Percentiles rank a stretch among this genome's conserved stretches.
Conservation (phyloP, 306 rosid species). For the Inga oerstediana region DNA sequence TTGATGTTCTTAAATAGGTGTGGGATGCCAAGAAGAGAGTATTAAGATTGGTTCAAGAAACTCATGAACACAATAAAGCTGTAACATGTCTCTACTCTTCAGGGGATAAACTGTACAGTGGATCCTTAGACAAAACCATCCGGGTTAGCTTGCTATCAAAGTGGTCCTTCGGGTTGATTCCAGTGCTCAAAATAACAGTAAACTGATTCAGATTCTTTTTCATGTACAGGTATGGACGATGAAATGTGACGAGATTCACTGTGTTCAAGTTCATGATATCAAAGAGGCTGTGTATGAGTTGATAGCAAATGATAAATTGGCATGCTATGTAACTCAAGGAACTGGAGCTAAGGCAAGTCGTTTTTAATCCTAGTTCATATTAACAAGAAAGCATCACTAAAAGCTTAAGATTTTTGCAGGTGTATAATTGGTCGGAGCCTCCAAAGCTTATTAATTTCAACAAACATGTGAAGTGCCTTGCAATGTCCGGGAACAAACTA, state of each 20-base stretch:
- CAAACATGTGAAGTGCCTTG: constrained; percentile 78
- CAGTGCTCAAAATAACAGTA: constrained; percentile 1
- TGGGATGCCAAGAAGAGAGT: constrained; percentile 81
- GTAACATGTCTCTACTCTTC: constrained; percentile 74
- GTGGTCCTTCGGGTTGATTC: neutral
- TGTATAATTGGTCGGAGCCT: constrained; percentile 62
- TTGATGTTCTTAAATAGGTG: constrained; percentile 52
- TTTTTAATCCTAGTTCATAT: constrained; percentile 17
- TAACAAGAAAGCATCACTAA: neutral
- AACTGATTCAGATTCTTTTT: constrained; percentile 10
- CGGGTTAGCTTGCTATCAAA: constrained; percentile 50
- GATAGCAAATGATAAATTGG: constrained; percentile 63
- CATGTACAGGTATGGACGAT: constrained; percentile 65
- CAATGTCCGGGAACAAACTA: constrained; percentile 64
- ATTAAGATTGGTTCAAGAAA: constrained; percentile 77
- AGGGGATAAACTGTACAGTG: constrained; percentile 71
- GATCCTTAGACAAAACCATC: constrained; percentile 89
- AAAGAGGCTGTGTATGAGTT: constrained; percentile 77
- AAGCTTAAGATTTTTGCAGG: constrained; percentile 46
- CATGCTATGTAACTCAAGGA: constrained; percentile 80
- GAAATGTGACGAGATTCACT: constrained; percentile 70
- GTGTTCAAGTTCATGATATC: constrained; percentile 70
- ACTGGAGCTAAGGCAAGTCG: constrained; percentile 81
- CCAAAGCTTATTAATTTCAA: constrained; percentile 78
- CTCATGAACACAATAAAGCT: constrained; percentile 78